Evolutionary conservation across 2,329 filamentous ascomycete species (phyloP).

Genomic region (Tolypocladium tropicale): DNA sequence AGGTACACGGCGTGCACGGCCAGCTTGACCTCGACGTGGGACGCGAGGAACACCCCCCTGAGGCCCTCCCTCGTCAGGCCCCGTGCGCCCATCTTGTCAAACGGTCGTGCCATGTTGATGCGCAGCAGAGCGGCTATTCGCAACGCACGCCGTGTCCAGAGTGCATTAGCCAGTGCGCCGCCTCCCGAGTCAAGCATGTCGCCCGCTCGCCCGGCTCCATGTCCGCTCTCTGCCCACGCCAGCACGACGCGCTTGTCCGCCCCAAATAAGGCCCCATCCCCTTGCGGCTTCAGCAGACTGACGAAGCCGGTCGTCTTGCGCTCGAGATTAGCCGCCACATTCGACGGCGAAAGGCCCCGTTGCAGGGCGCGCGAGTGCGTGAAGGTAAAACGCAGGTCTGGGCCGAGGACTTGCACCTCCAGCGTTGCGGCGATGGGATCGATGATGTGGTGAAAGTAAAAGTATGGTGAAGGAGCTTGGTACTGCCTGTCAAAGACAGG

Average conservation of each 20-base stretch:
- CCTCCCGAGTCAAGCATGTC: slow-evolving; percentile 16
- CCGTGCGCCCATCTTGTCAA: slow-evolving; percentile 10
- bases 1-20: slow-evolving; percentile 20
- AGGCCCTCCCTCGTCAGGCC: not conserved
- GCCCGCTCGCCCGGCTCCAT: slow-evolving; percentile 16
- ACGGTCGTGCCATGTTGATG: slow-evolving; percentile 17
- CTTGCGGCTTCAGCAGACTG: slow-evolving; percentile 7
- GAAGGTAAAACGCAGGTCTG: slow-evolving; percentile 19
- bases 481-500: slow-evolving; percentile 14
- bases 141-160: slow-evolving; percentile 21
- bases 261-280: too few species aligned
- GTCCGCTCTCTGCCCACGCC: slow-evolving; percentile 22
- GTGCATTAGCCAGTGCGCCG: slow-evolving; percentile 15
- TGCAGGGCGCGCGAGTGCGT: slow-evolving; percentile 13
- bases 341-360: not conserved
- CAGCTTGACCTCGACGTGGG: slow-evolving; percentile 30
- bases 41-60: slow-evolving; percentile 18
- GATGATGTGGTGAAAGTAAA: slow-evolving; percentile 23
- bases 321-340: slow-evolving; percentile 8
- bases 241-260: slow-evolving; percentile 13
- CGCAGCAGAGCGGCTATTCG: slow-evolving; percentile 17
- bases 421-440: slow-evolving; percentile 13
- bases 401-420: slow-evolving; percentile 19
- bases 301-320: slow-evolving; percentile 23
- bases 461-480: slow-evolving; percentile 2